phyloP scores from a whole-genome alignment of 106 monocot species.

The Triglochin maritima region DNA sequence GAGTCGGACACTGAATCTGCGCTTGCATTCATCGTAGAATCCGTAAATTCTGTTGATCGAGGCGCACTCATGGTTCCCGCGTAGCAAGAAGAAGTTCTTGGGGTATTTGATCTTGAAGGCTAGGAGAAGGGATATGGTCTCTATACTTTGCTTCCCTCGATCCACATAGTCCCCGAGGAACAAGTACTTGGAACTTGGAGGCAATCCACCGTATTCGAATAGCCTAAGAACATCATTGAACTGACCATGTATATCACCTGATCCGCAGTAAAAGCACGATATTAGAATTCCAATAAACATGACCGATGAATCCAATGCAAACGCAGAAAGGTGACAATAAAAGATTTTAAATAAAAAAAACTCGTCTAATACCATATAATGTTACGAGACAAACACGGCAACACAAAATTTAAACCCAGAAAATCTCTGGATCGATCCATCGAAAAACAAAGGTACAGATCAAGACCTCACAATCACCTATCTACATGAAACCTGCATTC shows the following conservation, averaged over 20 bases:
- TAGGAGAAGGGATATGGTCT: conserved; percentile 17
- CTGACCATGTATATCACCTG: conserved; percentile 24
- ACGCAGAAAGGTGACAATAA: background rate
- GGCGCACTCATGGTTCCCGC: conserved; percentile 19
- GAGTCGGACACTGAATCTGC: conserved; percentile 16
- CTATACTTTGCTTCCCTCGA: conserved; percentile 20
- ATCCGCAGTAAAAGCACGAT: background rate
- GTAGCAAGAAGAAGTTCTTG: conserved; percentile 16
- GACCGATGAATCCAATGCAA: background rate
- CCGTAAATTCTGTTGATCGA: conserved; percentile 21
- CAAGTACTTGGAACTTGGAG: conserved; percentile 13
- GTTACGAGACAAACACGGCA: too few species aligned
- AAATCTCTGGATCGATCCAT: too few species aligned
- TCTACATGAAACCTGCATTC: background rate
- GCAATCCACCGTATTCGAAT: conserved; percentile 17
- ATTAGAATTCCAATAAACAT: too few species aligned
- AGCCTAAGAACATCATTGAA: conserved; percentile 16
- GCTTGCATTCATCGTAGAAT: conserved; percentile 24
- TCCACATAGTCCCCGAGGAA: conserved; percentile 24
- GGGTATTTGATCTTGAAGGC: conserved; percentile 16
- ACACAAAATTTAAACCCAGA: too few species aligned
- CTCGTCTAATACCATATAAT: too few species aligned
- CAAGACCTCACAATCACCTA: too few species aligned
- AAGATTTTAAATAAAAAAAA: too few species aligned
- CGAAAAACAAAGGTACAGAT: too few species aligned